These are phyloP conservation scores for Colletotrichum simmondsii DNA, from an alignment of 2,329 filamentous ascomycete genomes.

Conservation along the genomic window DNA sequence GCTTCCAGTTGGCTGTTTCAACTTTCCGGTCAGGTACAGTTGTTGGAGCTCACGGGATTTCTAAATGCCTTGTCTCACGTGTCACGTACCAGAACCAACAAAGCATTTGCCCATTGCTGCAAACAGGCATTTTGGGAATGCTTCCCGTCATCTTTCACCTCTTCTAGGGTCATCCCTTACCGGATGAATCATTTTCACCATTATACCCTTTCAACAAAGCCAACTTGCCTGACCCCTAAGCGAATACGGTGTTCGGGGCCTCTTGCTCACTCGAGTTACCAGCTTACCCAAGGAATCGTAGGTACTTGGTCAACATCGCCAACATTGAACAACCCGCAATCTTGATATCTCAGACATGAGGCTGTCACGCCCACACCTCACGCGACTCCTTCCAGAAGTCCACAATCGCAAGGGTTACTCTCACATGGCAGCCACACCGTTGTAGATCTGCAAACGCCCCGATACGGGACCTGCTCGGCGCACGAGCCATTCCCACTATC, in stretches of 20 bases:
- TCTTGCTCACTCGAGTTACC: background rate
- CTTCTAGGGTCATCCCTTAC: background rate
- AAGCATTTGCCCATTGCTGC: background rate
- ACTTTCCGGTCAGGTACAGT: background rate
- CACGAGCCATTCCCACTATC: constrained; percentile 4
- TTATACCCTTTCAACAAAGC: background rate
- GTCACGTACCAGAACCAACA: background rate
- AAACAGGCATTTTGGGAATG: background rate
- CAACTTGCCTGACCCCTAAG: background rate
- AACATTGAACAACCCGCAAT: background rate
- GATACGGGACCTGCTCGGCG: background rate
- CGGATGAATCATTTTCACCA: background rate
- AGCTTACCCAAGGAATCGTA: background rate
- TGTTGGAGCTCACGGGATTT: background rate
- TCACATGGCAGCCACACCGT: background rate
- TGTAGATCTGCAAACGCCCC: constrained; percentile 1
- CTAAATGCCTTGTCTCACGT: background rate
- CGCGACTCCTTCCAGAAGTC: background rate
- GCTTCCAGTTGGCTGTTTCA: background rate
- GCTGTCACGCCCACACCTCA: background rate
- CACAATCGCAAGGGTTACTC: background rate
- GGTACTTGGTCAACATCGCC: background rate
- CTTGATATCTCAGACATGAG: background rate
- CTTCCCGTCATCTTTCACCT: background rate
- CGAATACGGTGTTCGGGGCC: background rate